Conservation (phyloP, 306 rosid species). For the Fragaria vesca region DNA sequence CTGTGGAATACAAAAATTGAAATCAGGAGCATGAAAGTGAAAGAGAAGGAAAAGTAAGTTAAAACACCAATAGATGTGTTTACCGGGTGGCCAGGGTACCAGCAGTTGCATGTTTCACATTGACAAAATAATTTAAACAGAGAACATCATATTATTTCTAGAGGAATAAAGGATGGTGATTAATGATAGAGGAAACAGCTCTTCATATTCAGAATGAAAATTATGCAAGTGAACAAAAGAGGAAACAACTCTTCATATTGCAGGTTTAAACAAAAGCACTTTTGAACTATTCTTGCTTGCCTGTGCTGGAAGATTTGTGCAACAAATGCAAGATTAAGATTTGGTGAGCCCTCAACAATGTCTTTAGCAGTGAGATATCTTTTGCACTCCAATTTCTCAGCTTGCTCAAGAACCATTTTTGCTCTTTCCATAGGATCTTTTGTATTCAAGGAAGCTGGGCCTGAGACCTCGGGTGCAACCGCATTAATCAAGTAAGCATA, state of each 20-base stretch:
- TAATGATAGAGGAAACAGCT: constrained; percentile 2
- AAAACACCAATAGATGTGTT: neutral
- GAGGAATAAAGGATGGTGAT: constrained; percentile 6
- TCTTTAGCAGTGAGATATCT: constrained; percentile 90
- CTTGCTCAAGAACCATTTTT: constrained; percentile 87
- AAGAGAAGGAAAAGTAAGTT: neutral
- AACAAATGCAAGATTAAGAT: constrained; percentile 99
- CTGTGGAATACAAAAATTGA: neutral
- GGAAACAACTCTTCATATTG: constrained; percentile 6
- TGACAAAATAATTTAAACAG: neutral
- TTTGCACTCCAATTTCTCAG: constrained; percentile 92
- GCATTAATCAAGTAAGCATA: constrained; percentile 90
- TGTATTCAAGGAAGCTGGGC: constrained; percentile 52
- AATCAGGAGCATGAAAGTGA: neutral
- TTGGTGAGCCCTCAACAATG: constrained; percentile 93
- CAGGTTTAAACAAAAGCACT: constrained; percentile 22
- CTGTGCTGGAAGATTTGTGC: constrained; percentile 98
- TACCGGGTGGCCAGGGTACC: neutral
- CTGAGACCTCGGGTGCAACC: constrained; percentile 92
- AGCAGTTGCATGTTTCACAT: neutral
- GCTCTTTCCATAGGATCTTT: constrained; percentile 89
- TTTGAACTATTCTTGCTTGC: constrained; percentile 39
- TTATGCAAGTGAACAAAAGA: neutral
- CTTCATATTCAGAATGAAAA: neutral
- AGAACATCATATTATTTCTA: neutral